Evolutionary conservation across 1,284 basidiomycete genomes (phyloP).

Genomic region (Ustilago hordei): DNA sequence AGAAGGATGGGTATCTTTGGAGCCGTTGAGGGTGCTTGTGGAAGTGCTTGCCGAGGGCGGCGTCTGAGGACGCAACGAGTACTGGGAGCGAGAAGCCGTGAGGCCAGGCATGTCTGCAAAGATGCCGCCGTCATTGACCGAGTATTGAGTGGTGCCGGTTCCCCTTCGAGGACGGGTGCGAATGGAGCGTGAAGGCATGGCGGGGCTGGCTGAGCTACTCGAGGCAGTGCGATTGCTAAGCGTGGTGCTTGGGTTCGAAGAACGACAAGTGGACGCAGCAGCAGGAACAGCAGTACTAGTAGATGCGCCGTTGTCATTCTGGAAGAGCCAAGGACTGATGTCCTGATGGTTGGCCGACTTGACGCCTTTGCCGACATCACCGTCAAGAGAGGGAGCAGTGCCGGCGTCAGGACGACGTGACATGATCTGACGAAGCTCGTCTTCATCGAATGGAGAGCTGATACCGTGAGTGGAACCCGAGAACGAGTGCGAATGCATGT

Average conservation of each 20-base stretch:
- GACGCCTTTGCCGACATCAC: constrained; percentile 30
- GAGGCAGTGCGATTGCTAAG: background rate
- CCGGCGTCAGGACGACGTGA: constrained; percentile 22
- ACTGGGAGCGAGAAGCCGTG: constrained; percentile 34
- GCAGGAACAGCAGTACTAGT: constrained; percentile 18
- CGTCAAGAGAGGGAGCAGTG: constrained; percentile 6
- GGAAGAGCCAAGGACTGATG: constrained; percentile 59
- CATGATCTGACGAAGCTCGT: constrained; percentile 48
- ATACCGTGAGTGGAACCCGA: constrained; percentile 30
- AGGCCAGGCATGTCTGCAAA: constrained; percentile 14
- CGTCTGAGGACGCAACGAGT: constrained; percentile 39
- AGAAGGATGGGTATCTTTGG: constrained; percentile 24
- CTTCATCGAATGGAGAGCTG: constrained; percentile 42
- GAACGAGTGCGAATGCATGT: constrained; percentile 13
- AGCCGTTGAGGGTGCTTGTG: constrained; percentile 44
- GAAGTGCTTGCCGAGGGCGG: constrained; percentile 54
- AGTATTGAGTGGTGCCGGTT: constrained; percentile 21
- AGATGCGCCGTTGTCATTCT: constrained; percentile 20
- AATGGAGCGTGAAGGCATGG: constrained; percentile 1
- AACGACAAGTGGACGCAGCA: constrained; percentile 15
- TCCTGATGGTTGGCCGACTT: constrained; percentile 43
- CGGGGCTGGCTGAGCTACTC: constrained; percentile 3
- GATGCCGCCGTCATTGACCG: constrained; percentile 24
- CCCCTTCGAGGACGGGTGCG: constrained; percentile 24
- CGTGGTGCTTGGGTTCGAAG: background rate